Base-by-base conservation (phyloP, 1,284 basidiomycete genomes). In the Gomphus bonarii region DNA sequence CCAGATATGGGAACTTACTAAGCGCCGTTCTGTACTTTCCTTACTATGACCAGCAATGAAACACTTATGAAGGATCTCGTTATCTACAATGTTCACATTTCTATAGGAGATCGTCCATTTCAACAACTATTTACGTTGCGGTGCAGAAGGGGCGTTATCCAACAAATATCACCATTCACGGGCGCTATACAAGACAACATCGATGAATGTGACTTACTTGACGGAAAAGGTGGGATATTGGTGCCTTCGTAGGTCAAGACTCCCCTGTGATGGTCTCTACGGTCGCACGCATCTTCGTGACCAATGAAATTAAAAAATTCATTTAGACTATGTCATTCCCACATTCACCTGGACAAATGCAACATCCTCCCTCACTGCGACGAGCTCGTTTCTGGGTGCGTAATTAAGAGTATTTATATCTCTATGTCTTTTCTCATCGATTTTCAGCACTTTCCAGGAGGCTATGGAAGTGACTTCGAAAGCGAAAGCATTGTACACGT, bases 301-400 rank as follows among this genome's bases (percentile, higher is more conserved):
- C 35, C n/a, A 6, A 16, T 2, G 31, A 16, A 3, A 25, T 25
- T 25, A 25, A 2, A 25, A 3, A 3, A 4, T 25, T 4, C 25
- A 14, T 30, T 12, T 62, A 83, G 80, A 50, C 66, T 83, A 50
- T 82, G 80, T 63, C 82, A 84, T 67, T 73, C 80, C 22, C 80
- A 83, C 62, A 77, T 85, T 61, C 81, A 84, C 66, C 72, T 84
- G 16, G 82, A 85, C 70, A 83, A 84, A 67, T 83, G 80, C 66
- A 83, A 81, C 65, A 76, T 85, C 54, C 70, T 84, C 55, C 76
- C 76, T 58, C 69, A 73, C 64, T 80, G 77, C 60, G 73, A 72
- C 50, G 69, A 74, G 28, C 72, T 84, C 36, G 62, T 72, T 14
- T 75, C 72, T 47, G 80, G 80, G 80, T 81, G 67, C 54, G 72